phyloP scores from a whole-genome alignment of 345 rosid species.

The Ceriops tagal region DNA sequence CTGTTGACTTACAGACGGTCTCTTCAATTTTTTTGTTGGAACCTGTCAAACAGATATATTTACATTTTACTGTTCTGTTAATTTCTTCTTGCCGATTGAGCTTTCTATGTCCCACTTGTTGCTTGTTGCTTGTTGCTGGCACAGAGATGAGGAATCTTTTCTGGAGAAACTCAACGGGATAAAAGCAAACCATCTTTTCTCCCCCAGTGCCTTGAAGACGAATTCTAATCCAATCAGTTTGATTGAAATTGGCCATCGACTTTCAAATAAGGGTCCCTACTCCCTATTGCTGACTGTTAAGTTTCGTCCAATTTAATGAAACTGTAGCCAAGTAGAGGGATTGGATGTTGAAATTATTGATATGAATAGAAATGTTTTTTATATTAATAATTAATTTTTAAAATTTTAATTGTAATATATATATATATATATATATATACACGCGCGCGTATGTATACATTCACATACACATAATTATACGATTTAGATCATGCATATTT shows the following conservation, averaged over 20 bases:
- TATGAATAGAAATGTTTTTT: too few species aligned
- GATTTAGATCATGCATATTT: too few species aligned
- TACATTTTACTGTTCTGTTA: background rate
- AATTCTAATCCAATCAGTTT: too few species aligned
- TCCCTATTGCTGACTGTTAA: slow-evolving; percentile 1
- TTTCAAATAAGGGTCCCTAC: background rate
- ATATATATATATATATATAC: too few species aligned
- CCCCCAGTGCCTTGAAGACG: background rate
- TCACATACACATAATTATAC: too few species aligned
- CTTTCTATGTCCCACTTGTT: background rate
- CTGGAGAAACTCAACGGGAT: background rate
- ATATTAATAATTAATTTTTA: too few species aligned
- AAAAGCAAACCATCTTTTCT: background rate
- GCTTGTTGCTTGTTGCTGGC: slow-evolving; percentile 1
- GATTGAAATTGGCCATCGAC: background rate
- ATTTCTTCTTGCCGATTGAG: background rate
- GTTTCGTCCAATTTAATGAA: too few species aligned
- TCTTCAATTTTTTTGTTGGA: background rate
- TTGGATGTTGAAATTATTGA: background rate
- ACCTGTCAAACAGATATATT: background rate
- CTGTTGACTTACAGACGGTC: too few species aligned
- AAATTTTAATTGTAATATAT: too few species aligned
- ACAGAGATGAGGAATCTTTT: background rate
- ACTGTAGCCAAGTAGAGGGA: background rate
- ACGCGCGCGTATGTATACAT: too few species aligned